Base-by-base conservation (phyloP, 345 rosid genomes). In the Eucalyptus brandiana region DNA sequence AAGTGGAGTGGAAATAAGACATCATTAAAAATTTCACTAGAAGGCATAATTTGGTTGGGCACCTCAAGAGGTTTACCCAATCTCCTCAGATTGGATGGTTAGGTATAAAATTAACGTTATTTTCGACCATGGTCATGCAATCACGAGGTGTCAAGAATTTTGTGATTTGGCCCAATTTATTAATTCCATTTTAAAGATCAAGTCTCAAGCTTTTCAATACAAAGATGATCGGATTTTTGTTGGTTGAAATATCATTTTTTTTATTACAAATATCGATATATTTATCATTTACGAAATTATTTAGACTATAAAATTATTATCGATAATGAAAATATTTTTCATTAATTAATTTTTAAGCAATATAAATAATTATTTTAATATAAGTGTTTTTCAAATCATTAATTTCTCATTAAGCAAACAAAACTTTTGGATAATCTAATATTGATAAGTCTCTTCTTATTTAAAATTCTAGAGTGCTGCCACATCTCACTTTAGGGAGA, bases 221-320 rank as follows among this genome's bases (percentile, higher is more conserved):
- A n/a, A 65, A 15, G 17, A 30, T 0, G 3, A 65, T 65, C 0
- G 0, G 2, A 65, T n/a, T 65, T 15, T n/a, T 14, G 0, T 30
- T n/a, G 10, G 9, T 4, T 1, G 17, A 65, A 65, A n/a, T 65
- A 65, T 65, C 2, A 30, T 60, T 14, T 7, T 30, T 53, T 53
- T 8, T 8, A 4, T 0, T 21, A 53, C 11, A 53, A 21, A 53
- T 53, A 8, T 53, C 11, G 0, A 30, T 62, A 28, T 30, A 28
- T 13, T 28, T 16, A 62, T 30, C 9, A 0, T 30, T 0, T 4
- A 30, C 4, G 0, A 30, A 62, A 62, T 26, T 12, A 28, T 6
- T 28, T 6, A 13, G 4, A 3, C 4, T 56, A 60, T 21, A 28
- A 30, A 28, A 28, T 60, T 6, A 6, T 3, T 6, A 3, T 60